Evolutionary conservation across 2,329 filamentous ascomycete species (phyloP), one percentile per base, ranked within the genome.

Genomic region (Peltaster fructicola): DNA sequence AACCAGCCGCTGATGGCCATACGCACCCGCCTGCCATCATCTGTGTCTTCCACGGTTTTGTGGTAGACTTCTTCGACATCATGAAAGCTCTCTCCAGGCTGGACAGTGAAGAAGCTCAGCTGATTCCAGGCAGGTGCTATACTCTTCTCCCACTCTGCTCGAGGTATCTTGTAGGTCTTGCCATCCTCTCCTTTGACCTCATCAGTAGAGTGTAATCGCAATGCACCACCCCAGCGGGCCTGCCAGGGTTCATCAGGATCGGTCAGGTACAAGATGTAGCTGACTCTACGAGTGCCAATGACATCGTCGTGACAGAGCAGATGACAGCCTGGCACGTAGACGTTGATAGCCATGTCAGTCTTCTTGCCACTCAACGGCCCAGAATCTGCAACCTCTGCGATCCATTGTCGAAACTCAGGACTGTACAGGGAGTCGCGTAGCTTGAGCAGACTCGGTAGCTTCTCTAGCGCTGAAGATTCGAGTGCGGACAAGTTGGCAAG

Each of bases 1-100:
- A 90, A 98, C 88, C 88, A 98, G 25, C 88, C 88, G 47, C 81
- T 92, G 45, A 98, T 92, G 24, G 88, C 88, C 85, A 98, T 95
- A 38, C 88, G 73, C 23, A 93, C 70, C 23, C 80, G 68, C 1
- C 74, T 75, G 10, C 75, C 74, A 30, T 84, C 67, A 45, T 64
- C 50, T n/a, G n/a, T n/a, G 63, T 69, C 46, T 63, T 64, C 52
- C 68, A 66, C 40, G 47, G 61, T 35, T 56, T 59, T 42, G 47
- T 78, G 71, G 54, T 93, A 95, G 4, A 98, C 88, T 54, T 98
- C 88, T 55, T 95, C 85, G 27, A 98, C 88, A 49, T 98, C 88
- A 53, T 98, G 88, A 53, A 95, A 98, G 50, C 85, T 95, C 63
- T 92, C 74, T n/a, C 88, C 88, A 1, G 88, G 88, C 56, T 93